Percentiles rank a stretch among this genome's conserved stretches.
phyloP scores from a whole-genome alignment of 164 flowering plant species.

The Magnolia officinalis region DNA sequence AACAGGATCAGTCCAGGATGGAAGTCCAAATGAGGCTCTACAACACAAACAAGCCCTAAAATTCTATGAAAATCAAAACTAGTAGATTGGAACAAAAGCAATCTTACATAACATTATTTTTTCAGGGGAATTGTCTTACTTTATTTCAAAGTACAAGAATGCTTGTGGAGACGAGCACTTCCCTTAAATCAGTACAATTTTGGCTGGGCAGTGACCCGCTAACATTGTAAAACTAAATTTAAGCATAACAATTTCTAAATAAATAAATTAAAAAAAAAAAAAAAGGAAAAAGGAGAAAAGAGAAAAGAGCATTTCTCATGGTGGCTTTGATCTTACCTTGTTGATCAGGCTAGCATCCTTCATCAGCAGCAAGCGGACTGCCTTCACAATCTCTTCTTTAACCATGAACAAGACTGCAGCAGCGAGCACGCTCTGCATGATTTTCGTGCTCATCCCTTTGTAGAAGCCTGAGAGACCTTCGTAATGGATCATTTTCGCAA shows the following conservation, averaged over 20 bases:
- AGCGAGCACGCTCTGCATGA: slow-evolving; percentile 90
- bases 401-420: slow-evolving; percentile 88
- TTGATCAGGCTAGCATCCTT: slow-evolving; percentile 23
- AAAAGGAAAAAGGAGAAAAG: no score
- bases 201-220: slow-evolving; percentile 11
- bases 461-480: slow-evolving; percentile 79
- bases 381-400: slow-evolving; percentile 83
- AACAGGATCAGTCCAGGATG: no score
- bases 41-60: no score
- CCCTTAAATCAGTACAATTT: slow-evolving; percentile 9
- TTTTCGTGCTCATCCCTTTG: slow-evolving; percentile 91
- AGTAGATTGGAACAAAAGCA: no score
- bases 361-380: slow-evolving; percentile 45
- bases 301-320: slow-evolving; percentile 13
- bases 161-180: slow-evolving; percentile 6
- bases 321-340: slow-evolving; percentile 27
- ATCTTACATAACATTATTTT: neutral
- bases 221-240: neutral
- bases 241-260: neutral
- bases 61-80: no score
- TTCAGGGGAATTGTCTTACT: neutral
- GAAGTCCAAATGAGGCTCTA: no score
- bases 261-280: no score
- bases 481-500: slow-evolving; percentile 67
- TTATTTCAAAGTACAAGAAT: neutral